Evolutionary conservation across 2,329 filamentous ascomycete species (phyloP).

Genomic region (Neurospora sp.): DNA sequence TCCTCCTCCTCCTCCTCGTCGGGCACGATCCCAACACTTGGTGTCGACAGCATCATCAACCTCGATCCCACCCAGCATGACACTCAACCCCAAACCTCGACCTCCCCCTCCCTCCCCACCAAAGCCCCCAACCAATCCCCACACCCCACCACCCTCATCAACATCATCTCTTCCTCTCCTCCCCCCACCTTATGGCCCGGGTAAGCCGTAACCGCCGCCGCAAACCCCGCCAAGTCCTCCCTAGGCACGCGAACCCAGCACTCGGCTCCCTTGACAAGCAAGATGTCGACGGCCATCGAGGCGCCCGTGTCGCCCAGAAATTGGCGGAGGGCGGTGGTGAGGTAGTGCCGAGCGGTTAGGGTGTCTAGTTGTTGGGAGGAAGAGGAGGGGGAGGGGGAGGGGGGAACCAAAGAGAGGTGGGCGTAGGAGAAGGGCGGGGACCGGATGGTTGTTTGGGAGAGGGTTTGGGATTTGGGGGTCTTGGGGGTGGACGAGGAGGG

Average conservation of each 20-base stretch:
- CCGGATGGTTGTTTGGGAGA: constrained; percentile 42
- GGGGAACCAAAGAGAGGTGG: constrained; percentile 29
- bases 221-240: constrained; percentile 49
- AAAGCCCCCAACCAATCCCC: constrained; percentile 57
- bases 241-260: constrained; percentile 58
- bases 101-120: constrained; percentile 38
- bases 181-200: constrained; percentile 20
- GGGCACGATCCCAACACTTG: background rate
- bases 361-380: constrained; percentile 38
- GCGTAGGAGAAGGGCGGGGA: constrained; percentile 46
- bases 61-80: constrained; percentile 25
- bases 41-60: constrained; percentile 12
- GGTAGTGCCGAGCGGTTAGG: constrained; percentile 52
- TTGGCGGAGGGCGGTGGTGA: constrained; percentile 52
- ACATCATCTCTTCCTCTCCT: constrained; percentile 21
- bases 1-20: background rate
- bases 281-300: constrained; percentile 60
- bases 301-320: constrained; percentile 62
- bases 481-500: background rate
- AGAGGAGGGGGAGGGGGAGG: background rate
- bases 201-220: constrained; percentile 59
- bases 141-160: constrained; percentile 45
- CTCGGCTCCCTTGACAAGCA: constrained; percentile 46
- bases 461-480: constrained; percentile 32
- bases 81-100: constrained; percentile 36